phyloP scores from a whole-genome alignment of 2,329 filamentous ascomycete genomes.

The Monosporascus sp. region DNA sequence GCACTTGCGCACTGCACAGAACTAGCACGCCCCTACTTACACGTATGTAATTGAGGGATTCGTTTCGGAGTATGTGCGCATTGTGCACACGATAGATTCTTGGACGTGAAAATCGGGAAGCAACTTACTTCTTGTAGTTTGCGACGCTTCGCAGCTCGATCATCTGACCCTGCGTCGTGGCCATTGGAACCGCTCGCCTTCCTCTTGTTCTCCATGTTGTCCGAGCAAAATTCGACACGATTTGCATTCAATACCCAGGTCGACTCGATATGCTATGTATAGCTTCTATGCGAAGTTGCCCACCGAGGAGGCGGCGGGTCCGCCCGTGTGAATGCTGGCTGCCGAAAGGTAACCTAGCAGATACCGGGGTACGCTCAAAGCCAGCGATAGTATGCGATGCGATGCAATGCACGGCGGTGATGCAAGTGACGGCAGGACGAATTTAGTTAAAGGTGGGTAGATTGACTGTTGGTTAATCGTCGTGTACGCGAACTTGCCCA shows the following conservation, averaged over 20 bases:
- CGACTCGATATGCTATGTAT: slow-evolving; percentile 1
- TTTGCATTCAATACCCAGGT: slow-evolving; percentile 8
- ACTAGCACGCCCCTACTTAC: no score
- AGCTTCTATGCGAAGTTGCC: no score
- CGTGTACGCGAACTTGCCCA: no score
- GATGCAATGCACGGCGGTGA: neutral
- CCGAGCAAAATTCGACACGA: slow-evolving; percentile 5
- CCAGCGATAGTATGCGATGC: neutral
- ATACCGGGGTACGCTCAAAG: no score
- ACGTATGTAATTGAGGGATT: no score
- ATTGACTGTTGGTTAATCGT: neutral
- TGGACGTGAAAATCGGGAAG: no score
- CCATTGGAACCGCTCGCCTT: slow-evolving; percentile 44
- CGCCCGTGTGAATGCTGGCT: no score
- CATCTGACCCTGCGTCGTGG: slow-evolving; percentile 37
- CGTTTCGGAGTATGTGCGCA: no score
- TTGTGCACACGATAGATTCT: no score
- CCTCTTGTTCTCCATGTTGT: slow-evolving; percentile 52
- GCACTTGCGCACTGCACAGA: no score
- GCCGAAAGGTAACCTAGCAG: no score
- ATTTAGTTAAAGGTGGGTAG: neutral
- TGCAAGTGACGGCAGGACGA: neutral
- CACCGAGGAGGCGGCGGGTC: no score
- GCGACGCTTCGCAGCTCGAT: slow-evolving; percentile 52
- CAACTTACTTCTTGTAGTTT: slow-evolving; percentile 45